Evolutionary conservation across 345 rosid species (phyloP).

Genomic region (Brassica juncea): DNA sequence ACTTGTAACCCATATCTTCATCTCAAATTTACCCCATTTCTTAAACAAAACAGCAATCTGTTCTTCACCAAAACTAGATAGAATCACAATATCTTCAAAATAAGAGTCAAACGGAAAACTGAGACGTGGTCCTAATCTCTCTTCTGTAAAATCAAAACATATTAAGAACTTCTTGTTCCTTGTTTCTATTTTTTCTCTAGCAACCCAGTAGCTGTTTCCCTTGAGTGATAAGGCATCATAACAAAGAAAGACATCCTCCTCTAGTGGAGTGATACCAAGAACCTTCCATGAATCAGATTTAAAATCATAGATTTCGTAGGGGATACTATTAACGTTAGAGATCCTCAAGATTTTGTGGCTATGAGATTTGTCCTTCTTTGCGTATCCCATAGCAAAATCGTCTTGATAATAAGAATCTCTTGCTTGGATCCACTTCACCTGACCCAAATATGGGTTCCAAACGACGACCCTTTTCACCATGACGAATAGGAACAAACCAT

Average conservation of each 20-base stretch:
- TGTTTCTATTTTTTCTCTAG: neutral
- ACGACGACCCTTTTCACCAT: neutral
- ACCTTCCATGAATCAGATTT: neutral
- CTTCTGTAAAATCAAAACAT: neutral
- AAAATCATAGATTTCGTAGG: neutral
- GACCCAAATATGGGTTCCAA: neutral
- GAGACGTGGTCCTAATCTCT: neutral
- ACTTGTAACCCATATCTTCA: too few relatives aligned
- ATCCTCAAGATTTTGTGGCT: neutral
- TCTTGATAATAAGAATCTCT: neutral
- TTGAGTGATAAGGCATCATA: neutral
- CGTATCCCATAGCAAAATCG: neutral
- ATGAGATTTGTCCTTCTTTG: neutral
- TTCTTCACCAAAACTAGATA: neutral
- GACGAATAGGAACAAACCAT: neutral
- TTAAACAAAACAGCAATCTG: neutral
- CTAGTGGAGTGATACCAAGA: neutral
- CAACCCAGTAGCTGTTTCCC: neutral
- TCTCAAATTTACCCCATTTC: neutral
- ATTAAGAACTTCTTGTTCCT: neutral
- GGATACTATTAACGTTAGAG: neutral
- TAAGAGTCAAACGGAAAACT: neutral
- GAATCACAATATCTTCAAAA: neutral
- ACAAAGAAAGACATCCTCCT: neutral
- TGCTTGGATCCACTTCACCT: neutral